These are phyloP conservation scores for Aeschynomene evenia DNA, from an alignment of 306 rosid species.

Conservation along the genomic window DNA sequence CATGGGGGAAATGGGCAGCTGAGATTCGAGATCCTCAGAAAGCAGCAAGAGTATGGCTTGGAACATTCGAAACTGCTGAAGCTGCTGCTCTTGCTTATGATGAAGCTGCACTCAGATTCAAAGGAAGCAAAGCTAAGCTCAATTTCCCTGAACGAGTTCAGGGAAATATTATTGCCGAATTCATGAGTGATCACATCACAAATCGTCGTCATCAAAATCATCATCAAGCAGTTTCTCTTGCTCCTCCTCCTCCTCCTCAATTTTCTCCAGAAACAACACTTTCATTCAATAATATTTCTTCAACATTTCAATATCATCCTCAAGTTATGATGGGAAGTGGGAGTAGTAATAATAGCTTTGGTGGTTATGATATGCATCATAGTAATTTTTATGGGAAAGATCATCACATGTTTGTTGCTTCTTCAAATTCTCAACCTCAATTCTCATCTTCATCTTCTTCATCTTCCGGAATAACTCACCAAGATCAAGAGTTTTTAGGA, in stretches of 20 bases:
- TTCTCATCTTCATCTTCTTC: conserved; percentile 18
- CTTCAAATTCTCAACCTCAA: not conserved
- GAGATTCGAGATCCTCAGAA: conserved; percentile 87
- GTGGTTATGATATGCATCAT: conserved; percentile 16
- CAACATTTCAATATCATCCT: conserved; percentile 10
- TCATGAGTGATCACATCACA: conserved; percentile 39
- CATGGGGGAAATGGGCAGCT: conserved; percentile 94
- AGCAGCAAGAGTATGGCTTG: conserved; percentile 88
- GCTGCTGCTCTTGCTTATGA: conserved; percentile 86
- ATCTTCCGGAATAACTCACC: conserved; percentile 34
- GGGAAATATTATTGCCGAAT: conserved; percentile 28
- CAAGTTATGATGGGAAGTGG: conserved; percentile 1
- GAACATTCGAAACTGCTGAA: conserved; percentile 81
- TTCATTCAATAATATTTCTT: conserved; percentile 4
- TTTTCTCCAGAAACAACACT: conserved; percentile 39
- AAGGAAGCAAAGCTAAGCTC: conserved; percentile 92
- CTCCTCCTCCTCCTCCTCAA: conserved; percentile 1
- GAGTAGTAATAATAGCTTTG: not conserved
- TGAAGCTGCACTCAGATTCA: conserved; percentile 81
- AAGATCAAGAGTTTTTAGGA: conserved; percentile 33
- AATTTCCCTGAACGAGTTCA: conserved; percentile 86
- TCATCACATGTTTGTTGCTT: conserved; percentile 15
- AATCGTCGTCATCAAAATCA: conserved; percentile 18
- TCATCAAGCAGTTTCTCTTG: no score
- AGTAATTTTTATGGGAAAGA: conserved; percentile 31